Conservation (phyloP, 2,329 filamentous ascomycete species). For the Neurospora sp. region DNA sequence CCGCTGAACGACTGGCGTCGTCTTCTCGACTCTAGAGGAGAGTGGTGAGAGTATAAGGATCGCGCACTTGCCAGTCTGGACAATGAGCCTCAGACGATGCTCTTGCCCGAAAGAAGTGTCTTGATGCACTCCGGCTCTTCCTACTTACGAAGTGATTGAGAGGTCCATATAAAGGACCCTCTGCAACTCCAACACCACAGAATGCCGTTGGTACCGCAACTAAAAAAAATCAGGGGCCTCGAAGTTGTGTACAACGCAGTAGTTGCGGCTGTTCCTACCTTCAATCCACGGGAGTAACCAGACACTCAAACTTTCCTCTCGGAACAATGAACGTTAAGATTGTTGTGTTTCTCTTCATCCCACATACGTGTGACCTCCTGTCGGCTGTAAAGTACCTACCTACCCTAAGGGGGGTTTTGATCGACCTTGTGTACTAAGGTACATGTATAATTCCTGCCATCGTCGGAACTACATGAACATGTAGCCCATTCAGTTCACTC, state of each 20-base stretch:
- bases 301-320: not conserved
- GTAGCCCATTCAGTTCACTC: not conserved
- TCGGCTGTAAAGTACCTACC: not conserved
- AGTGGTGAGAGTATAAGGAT: not conserved
- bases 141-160: not conserved
- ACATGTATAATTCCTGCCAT: not conserved
- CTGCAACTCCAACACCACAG: not conserved
- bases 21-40: not conserved
- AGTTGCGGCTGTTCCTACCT: not conserved
- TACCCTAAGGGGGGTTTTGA: not conserved
- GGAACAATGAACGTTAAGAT: not conserved
- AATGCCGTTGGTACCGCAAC: not conserved
- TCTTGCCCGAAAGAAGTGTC: not conserved
- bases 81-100: not conserved
- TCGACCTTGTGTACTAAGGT: not conserved
- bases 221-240: not conserved
- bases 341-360: not conserved
- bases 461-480: not conserved
- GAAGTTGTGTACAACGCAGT: not conserved
- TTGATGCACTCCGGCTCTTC: not conserved
- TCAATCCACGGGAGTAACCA: not conserved
- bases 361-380: not conserved
- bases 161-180: not conserved
- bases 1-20: not conserved
- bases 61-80: not conserved